Percentiles rank a stretch among this genome's conserved stretches.
These are phyloP conservation scores for Mucor plumbeus DNA, from an alignment of 371 early-diverging fungal genomes.

Conservation along the genomic window DNA sequence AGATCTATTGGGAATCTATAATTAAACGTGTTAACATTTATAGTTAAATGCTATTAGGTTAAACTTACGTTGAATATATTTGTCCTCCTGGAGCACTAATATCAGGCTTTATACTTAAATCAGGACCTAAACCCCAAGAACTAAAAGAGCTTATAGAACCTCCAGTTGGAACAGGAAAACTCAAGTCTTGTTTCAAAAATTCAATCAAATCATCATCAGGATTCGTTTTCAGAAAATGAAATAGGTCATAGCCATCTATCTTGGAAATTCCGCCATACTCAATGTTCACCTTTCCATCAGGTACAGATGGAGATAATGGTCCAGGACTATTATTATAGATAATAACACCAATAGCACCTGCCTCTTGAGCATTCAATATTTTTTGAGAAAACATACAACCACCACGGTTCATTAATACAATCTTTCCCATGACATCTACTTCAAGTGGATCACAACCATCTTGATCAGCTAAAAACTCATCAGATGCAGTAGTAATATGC, in stretches of 20 bases:
- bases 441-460: constrained; percentile 57
- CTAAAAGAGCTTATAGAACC: constrained; percentile 50
- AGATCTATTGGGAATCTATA: constrained; percentile 35
- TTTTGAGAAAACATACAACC: constrained; percentile 56
- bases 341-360: constrained; percentile 70
- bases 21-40: background rate
- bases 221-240: constrained; percentile 13
- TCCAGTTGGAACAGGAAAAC: constrained; percentile 40
- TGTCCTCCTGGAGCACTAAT: constrained; percentile 75
- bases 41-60: too few species aligned
- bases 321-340: constrained; percentile 52
- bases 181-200: constrained; percentile 31
- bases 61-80: constrained; percentile 69
- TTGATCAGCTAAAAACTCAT: constrained; percentile 14
- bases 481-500: constrained; percentile 30
- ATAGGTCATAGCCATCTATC: constrained; percentile 43
- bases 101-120: constrained; percentile 75
- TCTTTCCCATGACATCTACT: constrained; percentile 49
- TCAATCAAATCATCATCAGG: background rate
- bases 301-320: constrained; percentile 35
- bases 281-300: constrained; percentile 30
- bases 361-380: constrained; percentile 52
- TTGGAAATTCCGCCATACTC: constrained; percentile 48
- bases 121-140: constrained; percentile 77
- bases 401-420: constrained; percentile 66